These are phyloP conservation scores for Zygnema cylindricum DNA, from an alignment of 139 green algal species.

Conservation along the genomic window DNA sequence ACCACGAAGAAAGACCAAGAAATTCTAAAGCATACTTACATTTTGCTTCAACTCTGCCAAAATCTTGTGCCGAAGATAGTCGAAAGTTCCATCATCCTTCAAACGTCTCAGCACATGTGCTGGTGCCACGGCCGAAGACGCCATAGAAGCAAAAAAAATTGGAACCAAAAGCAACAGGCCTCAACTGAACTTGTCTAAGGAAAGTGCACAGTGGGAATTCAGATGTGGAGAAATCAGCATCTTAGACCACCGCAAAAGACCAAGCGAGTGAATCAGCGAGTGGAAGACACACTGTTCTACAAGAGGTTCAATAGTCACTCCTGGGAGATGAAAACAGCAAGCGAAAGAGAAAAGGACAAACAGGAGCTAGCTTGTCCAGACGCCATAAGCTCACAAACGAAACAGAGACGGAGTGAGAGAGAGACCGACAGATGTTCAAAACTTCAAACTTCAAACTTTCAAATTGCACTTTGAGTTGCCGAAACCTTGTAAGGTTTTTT, in stretches of 20 bases:
- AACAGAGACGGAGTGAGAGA: neutral
- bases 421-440: neutral
- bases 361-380: neutral
- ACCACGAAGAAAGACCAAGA: too few species aligned
- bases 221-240: neutral
- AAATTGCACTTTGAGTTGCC: too few species aligned
- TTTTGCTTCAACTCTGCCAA: conserved; percentile 28
- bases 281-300: neutral
- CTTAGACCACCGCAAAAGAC: neutral
- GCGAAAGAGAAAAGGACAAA: neutral
- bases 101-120: neutral
- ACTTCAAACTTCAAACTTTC: neutral
- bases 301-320: neutral
- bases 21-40: too few species aligned
- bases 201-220: neutral
- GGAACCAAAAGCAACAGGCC: too few species aligned
- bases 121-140: neutral
- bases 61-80: conserved; percentile 24
- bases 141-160: neutral
- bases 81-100: conserved; percentile 39
- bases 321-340: neutral
- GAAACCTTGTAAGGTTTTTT: too few species aligned
- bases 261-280: neutral
- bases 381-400: neutral
- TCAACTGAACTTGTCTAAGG: neutral